Conservation (phyloP, 345 rosid genomes). For the Citrus sinensis region DVS_A1.0 CM039163.1:36488501-36489000, state of each 20-base stretch:
- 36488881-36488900: background rate
- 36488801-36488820: background rate
- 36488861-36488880: background rate
- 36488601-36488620: slow-evolving; percentile 80
- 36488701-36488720: slow-evolving; percentile 60
- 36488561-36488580: slow-evolving; percentile 78
- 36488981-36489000: background rate
- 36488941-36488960: background rate
- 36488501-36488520: slow-evolving; percentile 50
- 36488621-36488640: slow-evolving; percentile 63
- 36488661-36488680: slow-evolving; percentile 40
- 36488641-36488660: slow-evolving; percentile 54
- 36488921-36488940: background rate
- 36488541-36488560: slow-evolving; percentile 62
- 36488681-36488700: slow-evolving; percentile 57
- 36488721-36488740: slow-evolving; percentile 65
- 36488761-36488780: slow-evolving; percentile 77
- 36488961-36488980: background rate
- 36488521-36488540: slow-evolving; percentile 48
- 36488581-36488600: slow-evolving; percentile 77
- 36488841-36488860: background rate
- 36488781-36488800: slow-evolving; percentile 67
- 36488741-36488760: slow-evolving; percentile 75
- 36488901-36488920: background rate
- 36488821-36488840: background rate